Percentiles rank a stretch among this genome's conserved stretches.
These are phyloP conservation scores for Paramecium sexaurelia DNA, from an alignment of 73 alveolate species.

Conservation along the genomic window DNA sequence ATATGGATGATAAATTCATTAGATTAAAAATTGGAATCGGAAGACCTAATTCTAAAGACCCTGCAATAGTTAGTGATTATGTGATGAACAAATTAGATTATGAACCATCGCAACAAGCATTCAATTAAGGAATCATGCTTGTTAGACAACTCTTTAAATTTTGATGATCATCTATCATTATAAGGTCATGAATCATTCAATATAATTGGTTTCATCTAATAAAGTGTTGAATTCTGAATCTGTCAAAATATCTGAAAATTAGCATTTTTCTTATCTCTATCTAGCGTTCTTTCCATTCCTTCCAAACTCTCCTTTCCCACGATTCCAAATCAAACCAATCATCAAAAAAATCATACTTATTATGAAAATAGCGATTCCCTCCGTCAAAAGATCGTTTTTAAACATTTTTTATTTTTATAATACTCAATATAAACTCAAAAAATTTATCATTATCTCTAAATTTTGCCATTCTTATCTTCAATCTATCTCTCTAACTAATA, in stretches of 20 bases:
- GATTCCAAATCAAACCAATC: neutral
- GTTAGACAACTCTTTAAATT: neutral
- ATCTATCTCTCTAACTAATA: no score
- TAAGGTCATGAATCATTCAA: constrained; percentile 16
- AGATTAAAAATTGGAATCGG: constrained; percentile 65
- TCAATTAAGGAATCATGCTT: neutral
- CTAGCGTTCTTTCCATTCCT: neutral
- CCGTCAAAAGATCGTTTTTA: constrained; percentile 3
- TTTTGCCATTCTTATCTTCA: no score
- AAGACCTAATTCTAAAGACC: constrained; percentile 66
- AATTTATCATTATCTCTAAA: no score
- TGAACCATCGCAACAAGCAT: constrained; percentile 14
- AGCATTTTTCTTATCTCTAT: constrained; percentile 3
- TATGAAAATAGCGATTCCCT: neutral
- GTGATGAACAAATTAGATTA: constrained; percentile 24
- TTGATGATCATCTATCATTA: neutral
- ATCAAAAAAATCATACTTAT: neutral
- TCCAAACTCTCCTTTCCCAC: neutral
- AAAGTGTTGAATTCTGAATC: constrained; percentile 35
- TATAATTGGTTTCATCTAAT: constrained; percentile 15
- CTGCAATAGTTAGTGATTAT: constrained; percentile 56
- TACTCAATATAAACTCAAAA: neutral
- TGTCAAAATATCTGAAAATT: constrained; percentile 4
- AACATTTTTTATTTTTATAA: constrained; percentile 17
- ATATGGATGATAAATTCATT: constrained; percentile 36